Conservation (phyloP, 306 rosid species). For the Pyrus betulifolia region DNA sequence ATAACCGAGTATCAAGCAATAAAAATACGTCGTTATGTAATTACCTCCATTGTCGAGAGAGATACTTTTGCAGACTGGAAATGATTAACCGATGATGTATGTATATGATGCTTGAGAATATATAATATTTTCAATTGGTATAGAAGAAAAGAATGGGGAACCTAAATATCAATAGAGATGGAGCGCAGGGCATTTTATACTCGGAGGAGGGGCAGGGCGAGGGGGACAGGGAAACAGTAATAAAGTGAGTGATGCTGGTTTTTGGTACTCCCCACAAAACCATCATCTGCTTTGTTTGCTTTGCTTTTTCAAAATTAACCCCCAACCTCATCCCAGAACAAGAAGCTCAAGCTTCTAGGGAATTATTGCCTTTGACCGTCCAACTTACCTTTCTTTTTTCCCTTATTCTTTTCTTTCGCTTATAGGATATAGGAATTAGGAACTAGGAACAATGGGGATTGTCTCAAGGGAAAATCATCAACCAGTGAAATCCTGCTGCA, state of each 20-base stretch:
- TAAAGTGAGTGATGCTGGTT: background rate
- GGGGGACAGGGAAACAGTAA: no score
- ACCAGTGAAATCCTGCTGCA: background rate
- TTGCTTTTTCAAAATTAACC: background rate
- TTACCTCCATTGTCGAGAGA: constrained; percentile 18
- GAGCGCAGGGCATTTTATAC: no score
- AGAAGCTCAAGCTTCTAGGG: constrained; percentile 32
- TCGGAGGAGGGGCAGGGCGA: no score
- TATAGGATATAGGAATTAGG: background rate
- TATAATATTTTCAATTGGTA: background rate
- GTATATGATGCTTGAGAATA: background rate
- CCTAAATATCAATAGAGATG: background rate
- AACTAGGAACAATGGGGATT: constrained; percentile 1
- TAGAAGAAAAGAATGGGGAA: constrained; percentile 1
- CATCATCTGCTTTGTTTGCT: constrained; percentile 4
- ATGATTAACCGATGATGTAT: background rate
- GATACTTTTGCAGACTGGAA: background rate
- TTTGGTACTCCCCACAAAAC: background rate
- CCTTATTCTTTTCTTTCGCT: background rate
- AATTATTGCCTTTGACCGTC: constrained; percentile 80
- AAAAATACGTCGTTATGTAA: no score
- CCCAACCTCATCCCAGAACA: constrained; percentile 20
- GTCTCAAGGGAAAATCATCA: background rate
- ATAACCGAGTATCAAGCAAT: no score
- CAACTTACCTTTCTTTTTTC: constrained; percentile 27